Conservation (phyloP, 495 filamentous ascomycete species). For the Xylaria scruposa region DNA sequence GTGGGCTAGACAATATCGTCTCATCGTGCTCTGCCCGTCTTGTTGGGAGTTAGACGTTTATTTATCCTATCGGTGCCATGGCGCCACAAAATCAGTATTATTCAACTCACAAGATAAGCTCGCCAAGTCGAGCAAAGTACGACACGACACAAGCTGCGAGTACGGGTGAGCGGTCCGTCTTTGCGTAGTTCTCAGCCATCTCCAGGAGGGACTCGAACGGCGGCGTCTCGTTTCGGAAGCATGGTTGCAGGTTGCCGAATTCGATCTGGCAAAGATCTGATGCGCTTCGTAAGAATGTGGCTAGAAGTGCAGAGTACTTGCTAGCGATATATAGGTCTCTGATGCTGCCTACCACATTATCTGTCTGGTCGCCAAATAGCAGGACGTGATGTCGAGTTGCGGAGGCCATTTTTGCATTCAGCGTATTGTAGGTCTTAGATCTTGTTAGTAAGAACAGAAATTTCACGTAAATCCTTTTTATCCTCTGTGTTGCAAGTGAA, state of each 20-base stretch:
- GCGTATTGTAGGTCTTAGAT: not conserved
- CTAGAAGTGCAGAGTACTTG: constrained; percentile 15
- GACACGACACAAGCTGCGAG: constrained; percentile 18
- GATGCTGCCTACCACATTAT: constrained; percentile 12
- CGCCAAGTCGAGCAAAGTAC: constrained; percentile 28
- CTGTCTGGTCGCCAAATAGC: constrained; percentile 28
- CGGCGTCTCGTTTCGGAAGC: constrained; percentile 14
- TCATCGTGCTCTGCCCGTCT: constrained; percentile 23
- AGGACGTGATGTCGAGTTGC: constrained; percentile 22
- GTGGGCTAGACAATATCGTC: constrained; percentile 18
- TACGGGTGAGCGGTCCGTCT: constrained; percentile 28
- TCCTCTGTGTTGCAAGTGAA: not conserved
- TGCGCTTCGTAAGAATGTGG: constrained; percentile 20
- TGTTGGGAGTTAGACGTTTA: not conserved
- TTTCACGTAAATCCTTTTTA: not conserved
- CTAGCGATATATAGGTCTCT: constrained; percentile 13
- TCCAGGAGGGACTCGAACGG: constrained; percentile 26
- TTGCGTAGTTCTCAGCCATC: constrained; percentile 21
- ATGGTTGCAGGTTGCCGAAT: constrained; percentile 23
- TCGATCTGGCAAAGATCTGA: constrained; percentile 29
- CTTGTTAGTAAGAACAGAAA: not conserved
- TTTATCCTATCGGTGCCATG: not conserved
- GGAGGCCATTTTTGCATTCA: not conserved
- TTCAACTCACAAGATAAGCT: constrained; percentile 27
- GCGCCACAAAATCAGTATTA: not conserved